Evolutionary conservation across 2,329 filamentous ascomycete genomes (phyloP).

Genomic region (Aureobasidium leucospermi): DNA sequence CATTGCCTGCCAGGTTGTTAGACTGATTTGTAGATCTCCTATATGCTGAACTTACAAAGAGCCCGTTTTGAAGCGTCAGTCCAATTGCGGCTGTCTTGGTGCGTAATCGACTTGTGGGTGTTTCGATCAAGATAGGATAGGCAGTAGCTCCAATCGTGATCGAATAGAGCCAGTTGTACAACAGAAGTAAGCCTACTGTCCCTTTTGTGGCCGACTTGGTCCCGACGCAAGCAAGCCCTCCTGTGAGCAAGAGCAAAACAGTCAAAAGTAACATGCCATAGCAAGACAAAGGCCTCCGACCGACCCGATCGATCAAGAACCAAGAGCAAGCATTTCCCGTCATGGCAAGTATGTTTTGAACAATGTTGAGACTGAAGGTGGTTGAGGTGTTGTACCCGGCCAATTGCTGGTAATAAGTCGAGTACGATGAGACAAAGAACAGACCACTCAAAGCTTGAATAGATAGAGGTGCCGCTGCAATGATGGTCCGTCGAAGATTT

Average conservation of each 20-base stretch:
- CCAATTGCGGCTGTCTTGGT: conserved; percentile 37
- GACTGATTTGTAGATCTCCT: neutral
- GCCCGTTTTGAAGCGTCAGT: conserved; percentile 27
- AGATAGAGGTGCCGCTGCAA: conserved; percentile 31
- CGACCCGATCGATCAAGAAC: conserved; percentile 32
- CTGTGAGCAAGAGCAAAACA: conserved; percentile 35
- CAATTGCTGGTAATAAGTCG: conserved; percentile 39
- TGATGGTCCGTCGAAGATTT: conserved; percentile 35
- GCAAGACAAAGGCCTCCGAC: conserved; percentile 31
- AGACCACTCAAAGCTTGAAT: conserved; percentile 32
- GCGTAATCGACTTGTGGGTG: conserved; percentile 32
- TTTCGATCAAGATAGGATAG: conserved; percentile 33
- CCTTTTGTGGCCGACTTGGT: conserved; percentile 7
- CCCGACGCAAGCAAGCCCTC: conserved; percentile 27
- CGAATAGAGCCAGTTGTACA: conserved; percentile 35
- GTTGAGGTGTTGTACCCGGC: conserved; percentile 33
- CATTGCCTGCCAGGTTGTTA: conserved; percentile 25
- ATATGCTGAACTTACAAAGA: neutral
- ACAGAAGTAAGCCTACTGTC: conserved; percentile 29
- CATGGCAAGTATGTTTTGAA: conserved; percentile 34
- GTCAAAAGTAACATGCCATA: conserved; percentile 30
- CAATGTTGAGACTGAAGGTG: conserved; percentile 35
- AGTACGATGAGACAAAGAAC: conserved; percentile 31
- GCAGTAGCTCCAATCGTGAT: conserved; percentile 36
- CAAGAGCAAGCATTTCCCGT: conserved; percentile 36